Base-by-base conservation (phyloP, 1,139 yeast species). In the Scheffersomyces quercinus region DNA sequence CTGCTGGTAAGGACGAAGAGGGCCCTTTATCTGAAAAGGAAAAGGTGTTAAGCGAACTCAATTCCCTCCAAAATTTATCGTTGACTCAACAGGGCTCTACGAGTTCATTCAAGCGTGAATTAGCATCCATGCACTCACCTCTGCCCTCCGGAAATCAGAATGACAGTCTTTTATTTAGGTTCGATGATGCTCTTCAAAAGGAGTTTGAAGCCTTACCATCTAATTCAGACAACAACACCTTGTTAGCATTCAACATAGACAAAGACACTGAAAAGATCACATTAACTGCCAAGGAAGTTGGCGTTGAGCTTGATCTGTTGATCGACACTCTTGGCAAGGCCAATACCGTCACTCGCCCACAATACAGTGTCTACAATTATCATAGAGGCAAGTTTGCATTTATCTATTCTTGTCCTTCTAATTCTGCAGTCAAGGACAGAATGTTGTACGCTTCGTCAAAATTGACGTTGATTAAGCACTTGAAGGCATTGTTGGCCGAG, bases 381-480 rank as follows among this genome's bases (percentile, higher is more conserved):
- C 54, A 56, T 1, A 55, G 55, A 4, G 54, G 52, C 5, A 55
- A 64, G 32, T 57, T 60, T 39, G 79, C 77, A 29, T 89, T 93
- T 61, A 81, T 91, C 33, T 89, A 89, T 59, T 78, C 93, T 5
- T 91, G 97, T 63, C 98, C 99, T 3, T 82, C 95, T 0, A 90
- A 93, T 1, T 86, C 97, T 26, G 84, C 84, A 62, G 95, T 93
- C 38, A 87, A 85, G 63, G 95, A 90, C 44, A 79, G 98, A 54
- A 93, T 93, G 98, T 65, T 91, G 38, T 90, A 89, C 59, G 98
- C 98, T 1, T 79, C 96, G 3, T 85, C 84, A 49, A 85, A 90
- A 56, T 80, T 77, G 47, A 87, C 89, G 3, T 77, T 88, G 45
- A 65, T 84, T 31, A 73, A 70, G 39, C 75, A 77, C 45, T 72